A percentile compares a stretch with the other conserved stretches of the same genome.
phyloP scores from a whole-genome alignment of 2,329 filamentous ascomycete genomes.

The Phialocephala sp. region DNA sequence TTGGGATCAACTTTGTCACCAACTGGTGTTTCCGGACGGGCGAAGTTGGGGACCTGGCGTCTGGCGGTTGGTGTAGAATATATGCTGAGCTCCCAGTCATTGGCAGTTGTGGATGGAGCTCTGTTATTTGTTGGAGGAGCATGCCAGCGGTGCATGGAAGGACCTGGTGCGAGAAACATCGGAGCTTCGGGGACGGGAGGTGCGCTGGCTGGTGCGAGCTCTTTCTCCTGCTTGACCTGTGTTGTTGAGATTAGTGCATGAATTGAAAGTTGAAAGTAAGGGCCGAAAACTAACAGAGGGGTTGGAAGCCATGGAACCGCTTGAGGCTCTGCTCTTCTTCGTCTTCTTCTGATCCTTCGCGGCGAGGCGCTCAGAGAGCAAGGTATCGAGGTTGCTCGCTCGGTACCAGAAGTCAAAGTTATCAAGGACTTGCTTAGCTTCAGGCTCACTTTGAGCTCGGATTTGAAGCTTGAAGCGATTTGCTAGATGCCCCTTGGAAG shows the following conservation, averaged over 20 bases:
- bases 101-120: conserved; percentile 20
- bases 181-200: background rate
- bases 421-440: conserved; percentile 66
- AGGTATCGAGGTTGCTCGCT: conserved; percentile 69
- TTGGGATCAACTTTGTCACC: conserved; percentile 30
- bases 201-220: conserved; percentile 8
- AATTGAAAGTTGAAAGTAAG: background rate
- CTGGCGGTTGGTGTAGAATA: conserved; percentile 40
- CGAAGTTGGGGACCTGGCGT: conserved; percentile 37
- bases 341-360: conserved; percentile 74
- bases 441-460: conserved; percentile 68
- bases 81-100: conserved; percentile 30
- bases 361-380: conserved; percentile 79
- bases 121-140: conserved; percentile 20
- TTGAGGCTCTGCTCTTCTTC: conserved; percentile 30
- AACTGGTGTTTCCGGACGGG: conserved; percentile 23
- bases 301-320: conserved; percentile 9
- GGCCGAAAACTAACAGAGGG: conserved; percentile 24
- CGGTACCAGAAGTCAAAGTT: conserved; percentile 82
- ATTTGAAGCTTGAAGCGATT: conserved; percentile 83
- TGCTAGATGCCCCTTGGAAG: conserved; percentile 90
- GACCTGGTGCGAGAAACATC: conserved; percentile 36
- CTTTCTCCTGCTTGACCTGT: conserved; percentile 24
- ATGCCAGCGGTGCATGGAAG: conserved; percentile 42
- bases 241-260: conserved; percentile 9